Base-by-base conservation (phyloP, 163 green algal species). In the Chloromonas sp. region DNA sequence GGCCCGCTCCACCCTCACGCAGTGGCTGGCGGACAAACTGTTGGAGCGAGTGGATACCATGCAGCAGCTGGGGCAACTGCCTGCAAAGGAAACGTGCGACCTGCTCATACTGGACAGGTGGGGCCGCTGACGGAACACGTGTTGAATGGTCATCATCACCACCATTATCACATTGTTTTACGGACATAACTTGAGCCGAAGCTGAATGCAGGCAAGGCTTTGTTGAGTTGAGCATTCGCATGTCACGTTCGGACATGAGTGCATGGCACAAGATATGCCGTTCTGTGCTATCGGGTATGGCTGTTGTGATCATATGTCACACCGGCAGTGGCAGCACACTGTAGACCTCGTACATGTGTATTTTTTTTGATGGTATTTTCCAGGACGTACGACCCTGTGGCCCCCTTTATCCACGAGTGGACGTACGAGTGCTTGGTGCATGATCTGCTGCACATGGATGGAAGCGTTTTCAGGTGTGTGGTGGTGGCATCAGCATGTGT, bases 401-500 rank as follows among this genome's bases (percentile, higher is more conserved):
- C 96, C 1, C 97, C 97, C 0, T 87, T 98, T 71, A 98, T 99
- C 71, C 97, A 99, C 88, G 97, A 99, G 90, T 99, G 94, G 94
- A 98, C 93, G 1, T 99, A 99, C 85, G 96, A 98, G 90, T 91
- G 94, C 14, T 96, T 99, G 91, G 91, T 92, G 59, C 95, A 96
- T 85, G 97, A 99, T 91, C 87, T 99, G 78, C 88, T 98, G 79
- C 70, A 81, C 58, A 81, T 97, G 13, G 89, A 95, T 1, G 91
- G 89, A 60, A 94, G 94, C 78, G 87, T 96, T 3, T 98, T 94
- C 89, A 90, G 81, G 86, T 88, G 70, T 0, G 79, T 0, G 61
- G 36, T 36, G 36, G 36, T 36, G 14, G 36, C 81, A 71, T 85
- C 3, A 36, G 36, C 36, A 36, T 36, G 36, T 36, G 36, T 36